Conservation (phyloP, 179 eudicot species). For the Silene vulgaris region DNA sequence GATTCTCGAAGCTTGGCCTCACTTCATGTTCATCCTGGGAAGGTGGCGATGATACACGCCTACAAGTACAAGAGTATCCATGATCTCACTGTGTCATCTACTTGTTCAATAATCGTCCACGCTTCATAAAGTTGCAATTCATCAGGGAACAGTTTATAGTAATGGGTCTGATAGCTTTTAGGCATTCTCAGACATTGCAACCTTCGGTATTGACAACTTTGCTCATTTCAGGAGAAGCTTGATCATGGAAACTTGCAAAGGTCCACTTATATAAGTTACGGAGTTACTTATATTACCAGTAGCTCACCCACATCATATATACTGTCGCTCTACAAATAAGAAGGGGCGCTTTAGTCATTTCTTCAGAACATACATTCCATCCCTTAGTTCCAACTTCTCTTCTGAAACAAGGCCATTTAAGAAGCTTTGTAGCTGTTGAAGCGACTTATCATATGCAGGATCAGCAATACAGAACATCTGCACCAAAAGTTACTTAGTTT, state of each 20-base stretch:
- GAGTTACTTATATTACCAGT: background rate
- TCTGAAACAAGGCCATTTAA: conserved; percentile 79
- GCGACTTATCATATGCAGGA: conserved; percentile 88
- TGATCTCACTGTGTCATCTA: conserved; percentile 1
- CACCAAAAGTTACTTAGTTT: conserved; percentile 18
- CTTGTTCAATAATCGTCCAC: background rate
- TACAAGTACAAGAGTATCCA: background rate
- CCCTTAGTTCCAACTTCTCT: conserved; percentile 85
- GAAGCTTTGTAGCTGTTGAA: conserved; percentile 91
- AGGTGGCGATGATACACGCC: background rate
- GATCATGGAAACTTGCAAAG: conserved; percentile 12
- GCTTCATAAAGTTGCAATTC: background rate
- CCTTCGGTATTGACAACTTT: background rate
- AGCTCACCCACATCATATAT: background rate
- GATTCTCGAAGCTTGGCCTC: background rate
- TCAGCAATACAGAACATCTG: conserved; percentile 95
- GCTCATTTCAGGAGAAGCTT: background rate
- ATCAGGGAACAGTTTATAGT: conserved; percentile 3
- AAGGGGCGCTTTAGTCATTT: conserved; percentile 30
- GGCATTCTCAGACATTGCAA: conserved; percentile 8
- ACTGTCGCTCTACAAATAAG: background rate
- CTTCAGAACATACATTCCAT: conserved; percentile 69
- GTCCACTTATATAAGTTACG: background rate
- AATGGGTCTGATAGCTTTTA: background rate
- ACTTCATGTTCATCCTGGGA: background rate